These are phyloP conservation scores for Gelatoporia subvermispora DNA, from an alignment of 768 basidiomycete species.

Conservation along the genomic window DNA sequence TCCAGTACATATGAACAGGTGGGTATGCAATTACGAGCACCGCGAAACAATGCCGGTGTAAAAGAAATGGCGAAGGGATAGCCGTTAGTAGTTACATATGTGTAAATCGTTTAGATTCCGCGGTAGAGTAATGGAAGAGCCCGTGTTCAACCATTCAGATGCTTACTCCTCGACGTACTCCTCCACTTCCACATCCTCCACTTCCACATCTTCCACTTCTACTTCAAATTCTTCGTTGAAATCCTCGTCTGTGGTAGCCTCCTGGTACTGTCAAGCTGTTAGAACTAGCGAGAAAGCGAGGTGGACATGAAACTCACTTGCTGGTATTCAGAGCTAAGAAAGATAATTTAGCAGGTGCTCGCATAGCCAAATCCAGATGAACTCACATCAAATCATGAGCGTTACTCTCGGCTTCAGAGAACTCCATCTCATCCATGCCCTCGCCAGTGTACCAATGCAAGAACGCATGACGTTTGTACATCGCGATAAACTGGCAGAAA, in stretches of 20 bases:
- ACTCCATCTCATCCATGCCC: constrained; percentile 87
- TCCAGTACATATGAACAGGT: no score
- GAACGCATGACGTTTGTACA: constrained; percentile 85
- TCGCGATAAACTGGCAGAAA: constrained; percentile 54
- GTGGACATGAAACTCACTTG: constrained; percentile 42
- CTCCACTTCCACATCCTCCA: neutral
- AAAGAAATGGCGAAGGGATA: no score
- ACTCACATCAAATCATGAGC: constrained; percentile 74
- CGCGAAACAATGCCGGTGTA: no score
- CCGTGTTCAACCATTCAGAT: no score
- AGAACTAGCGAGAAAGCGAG: neutral
- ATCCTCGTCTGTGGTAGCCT: constrained; percentile 40
- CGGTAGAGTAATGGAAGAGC: no score
- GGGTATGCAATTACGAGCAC: no score
- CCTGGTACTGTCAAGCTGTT: constrained; percentile 46
- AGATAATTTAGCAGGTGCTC: constrained; percentile 6
- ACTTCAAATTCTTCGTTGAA: constrained; percentile 24
- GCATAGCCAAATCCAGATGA: neutral
- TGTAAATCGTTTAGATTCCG: no score
- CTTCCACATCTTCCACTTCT: no score
- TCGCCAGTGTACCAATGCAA: constrained; percentile 90
- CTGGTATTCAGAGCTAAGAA: constrained; percentile 85
- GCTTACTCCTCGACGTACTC: neutral
- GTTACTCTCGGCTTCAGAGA: constrained; percentile 86
- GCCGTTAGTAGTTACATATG: no score